Conservation (phyloP, 2,329 filamentous ascomycete genomes). For the Aureobasidium vineae region DNA sequence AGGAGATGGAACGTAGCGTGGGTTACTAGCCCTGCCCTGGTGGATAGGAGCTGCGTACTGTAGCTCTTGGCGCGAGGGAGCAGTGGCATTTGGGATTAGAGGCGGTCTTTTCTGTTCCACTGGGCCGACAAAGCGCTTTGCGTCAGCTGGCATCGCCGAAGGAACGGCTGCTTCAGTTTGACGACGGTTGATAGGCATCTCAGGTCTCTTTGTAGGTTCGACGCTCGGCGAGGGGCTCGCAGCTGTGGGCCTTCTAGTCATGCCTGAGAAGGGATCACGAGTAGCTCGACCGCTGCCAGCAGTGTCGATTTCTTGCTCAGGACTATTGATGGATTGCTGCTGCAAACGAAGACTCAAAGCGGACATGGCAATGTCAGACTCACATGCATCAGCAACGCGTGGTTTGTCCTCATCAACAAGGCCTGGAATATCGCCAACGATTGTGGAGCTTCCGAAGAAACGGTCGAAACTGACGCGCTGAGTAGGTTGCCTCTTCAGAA, state of each 20-base stretch:
- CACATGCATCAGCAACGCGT: conserved; percentile 31
- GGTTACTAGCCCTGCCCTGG: conserved; percentile 12
- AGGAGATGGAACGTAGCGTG: conserved; percentile 21
- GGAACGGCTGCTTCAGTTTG: conserved; percentile 1
- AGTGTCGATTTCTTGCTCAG: conserved; percentile 28
- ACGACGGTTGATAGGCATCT: neutral
- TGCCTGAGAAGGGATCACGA: conserved; percentile 2
- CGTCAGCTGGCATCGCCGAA: neutral
- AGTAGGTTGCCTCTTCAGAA: conserved; percentile 81
- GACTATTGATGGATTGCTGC: conserved; percentile 34
- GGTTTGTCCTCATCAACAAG: conserved; percentile 64
- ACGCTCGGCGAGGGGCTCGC: neutral
- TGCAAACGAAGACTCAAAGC: conserved; percentile 37
- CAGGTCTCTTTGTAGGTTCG: neutral
- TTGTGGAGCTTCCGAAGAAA: conserved; percentile 75
- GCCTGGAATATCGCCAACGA: conserved; percentile 73
- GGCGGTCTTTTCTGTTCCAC: conserved; percentile 21
- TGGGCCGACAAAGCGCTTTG: neutral
- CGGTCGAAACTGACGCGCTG: conserved; percentile 82
- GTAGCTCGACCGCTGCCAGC: conserved; percentile 17
- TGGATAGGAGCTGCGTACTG: conserved; percentile 11
- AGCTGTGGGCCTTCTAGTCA: conserved; percentile 4
- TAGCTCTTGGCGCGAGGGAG: conserved; percentile 25
- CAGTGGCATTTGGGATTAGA: conserved; percentile 26
- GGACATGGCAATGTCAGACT: conserved; percentile 32